Conservation (phyloP, 306 rosid species). For the Fragaria iinumae region DNA sequence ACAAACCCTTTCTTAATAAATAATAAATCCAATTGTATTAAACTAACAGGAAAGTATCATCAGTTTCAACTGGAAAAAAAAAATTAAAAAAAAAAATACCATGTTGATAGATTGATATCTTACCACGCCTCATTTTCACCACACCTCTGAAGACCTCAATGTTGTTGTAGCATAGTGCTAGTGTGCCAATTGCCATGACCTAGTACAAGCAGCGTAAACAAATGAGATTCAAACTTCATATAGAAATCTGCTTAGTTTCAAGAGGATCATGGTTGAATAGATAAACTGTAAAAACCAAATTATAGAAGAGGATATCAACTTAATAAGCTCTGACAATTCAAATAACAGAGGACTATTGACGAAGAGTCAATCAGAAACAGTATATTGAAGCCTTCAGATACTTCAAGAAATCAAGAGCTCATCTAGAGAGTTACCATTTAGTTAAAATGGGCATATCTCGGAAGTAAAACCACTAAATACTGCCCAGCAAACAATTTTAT, state of each 20-base stretch:
- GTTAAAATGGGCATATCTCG: background rate
- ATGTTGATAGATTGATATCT: constrained; percentile 30
- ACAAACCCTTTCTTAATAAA: background rate
- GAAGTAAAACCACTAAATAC: constrained; percentile 1
- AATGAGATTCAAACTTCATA: constrained; percentile 23
- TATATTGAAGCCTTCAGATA: background rate
- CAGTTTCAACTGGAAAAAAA: constrained; percentile 9
- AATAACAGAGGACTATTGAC: background rate
- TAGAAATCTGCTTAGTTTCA: constrained; percentile 5
- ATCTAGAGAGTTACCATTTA: background rate
- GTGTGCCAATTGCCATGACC: constrained; percentile 97
- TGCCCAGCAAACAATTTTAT: background rate
- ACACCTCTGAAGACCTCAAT: constrained; percentile 89
- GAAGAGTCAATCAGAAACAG: background rate
- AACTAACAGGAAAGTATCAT: constrained; percentile 15
- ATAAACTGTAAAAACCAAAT: background rate
- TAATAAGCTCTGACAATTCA: background rate
- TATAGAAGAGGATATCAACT: background rate
- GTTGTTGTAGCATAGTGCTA: constrained; percentile 89
- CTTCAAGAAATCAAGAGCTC: background rate
- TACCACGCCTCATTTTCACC: constrained; percentile 98
- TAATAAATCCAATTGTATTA: constrained; percentile 10
- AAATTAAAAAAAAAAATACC: constrained; percentile 17
- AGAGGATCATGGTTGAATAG: background rate
- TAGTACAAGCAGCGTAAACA: constrained; percentile 33